These are phyloP conservation scores for Marasmius sp. DNA, from an alignment of 1,284 basidiomycete species.

Conservation along the genomic window DNA sequence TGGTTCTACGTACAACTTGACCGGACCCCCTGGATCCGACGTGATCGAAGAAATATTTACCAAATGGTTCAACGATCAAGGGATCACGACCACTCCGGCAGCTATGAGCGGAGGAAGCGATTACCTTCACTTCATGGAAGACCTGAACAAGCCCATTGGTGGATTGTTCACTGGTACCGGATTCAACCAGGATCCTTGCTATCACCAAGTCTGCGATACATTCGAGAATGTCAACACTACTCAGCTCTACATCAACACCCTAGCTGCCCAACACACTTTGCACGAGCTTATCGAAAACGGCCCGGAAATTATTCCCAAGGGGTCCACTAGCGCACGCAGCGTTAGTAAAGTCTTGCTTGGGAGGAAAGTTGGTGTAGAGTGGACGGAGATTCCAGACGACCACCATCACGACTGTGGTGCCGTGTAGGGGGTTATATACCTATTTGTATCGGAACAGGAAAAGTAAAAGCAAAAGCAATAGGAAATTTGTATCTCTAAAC, in stretches of 20 bases:
- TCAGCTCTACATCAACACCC: constrained; percentile 10
- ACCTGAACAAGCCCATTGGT: constrained; percentile 11
- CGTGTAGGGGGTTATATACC: not conserved
- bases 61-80: constrained; percentile 2
- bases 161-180: constrained; percentile 9
- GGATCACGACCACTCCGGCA: not conserved
- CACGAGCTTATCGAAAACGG: constrained; percentile 3
- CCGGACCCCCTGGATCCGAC: constrained; percentile 6
- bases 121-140: constrained; percentile 7
- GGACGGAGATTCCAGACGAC: constrained; percentile 2
- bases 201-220: constrained; percentile 25
- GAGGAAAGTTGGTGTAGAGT: constrained; percentile 1
- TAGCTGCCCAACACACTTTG: constrained; percentile 1
- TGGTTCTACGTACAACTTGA: constrained; percentile 3
- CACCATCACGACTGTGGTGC: not conserved
- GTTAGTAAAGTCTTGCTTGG: not conserved
- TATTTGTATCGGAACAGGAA: no score
- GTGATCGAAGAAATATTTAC: constrained; percentile 7
- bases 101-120: constrained; percentile 3
- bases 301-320: constrained; percentile 6
- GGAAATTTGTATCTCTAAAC: no score
- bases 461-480: no score
- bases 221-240: constrained; percentile 21
- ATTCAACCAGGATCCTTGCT: constrained; percentile 23
- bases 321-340: not conserved